Evolutionary conservation across 352 stramenopile species (phyloP).

Genomic region (Phytophthora sp.): DNA sequence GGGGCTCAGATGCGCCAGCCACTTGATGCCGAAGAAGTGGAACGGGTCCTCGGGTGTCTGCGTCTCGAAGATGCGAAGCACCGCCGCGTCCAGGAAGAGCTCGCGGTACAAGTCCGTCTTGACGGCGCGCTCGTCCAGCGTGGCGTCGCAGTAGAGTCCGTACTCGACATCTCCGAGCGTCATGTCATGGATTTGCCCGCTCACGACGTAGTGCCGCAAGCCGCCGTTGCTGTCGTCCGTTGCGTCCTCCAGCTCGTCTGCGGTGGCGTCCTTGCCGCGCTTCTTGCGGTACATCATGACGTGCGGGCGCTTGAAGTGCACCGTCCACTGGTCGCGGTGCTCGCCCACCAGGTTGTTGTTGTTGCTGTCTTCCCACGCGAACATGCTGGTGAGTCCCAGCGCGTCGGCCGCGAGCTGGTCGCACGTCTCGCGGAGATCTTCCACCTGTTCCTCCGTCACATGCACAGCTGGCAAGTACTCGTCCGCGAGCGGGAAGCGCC

Average conservation of each 20-base stretch:
- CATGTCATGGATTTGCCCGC: constrained; percentile 54
- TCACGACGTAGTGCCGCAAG: constrained; percentile 49
- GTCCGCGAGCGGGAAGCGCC: constrained; percentile 62
- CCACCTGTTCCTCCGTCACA: constrained; percentile 42
- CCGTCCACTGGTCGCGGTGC: constrained; percentile 51
- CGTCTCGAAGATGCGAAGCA: constrained; percentile 45
- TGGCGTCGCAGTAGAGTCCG: constrained; percentile 54
- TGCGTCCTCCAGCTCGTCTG: constrained; percentile 19
- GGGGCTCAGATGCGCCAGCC: constrained; percentile 46
- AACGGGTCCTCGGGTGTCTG: constrained; percentile 46
- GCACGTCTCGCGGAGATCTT: constrained; percentile 54
- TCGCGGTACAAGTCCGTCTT: constrained; percentile 52
- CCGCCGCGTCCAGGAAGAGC: constrained; percentile 49
- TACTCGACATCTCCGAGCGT: constrained; percentile 58
- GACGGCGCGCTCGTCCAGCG: constrained; percentile 51
- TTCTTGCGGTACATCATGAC: constrained; percentile 61
- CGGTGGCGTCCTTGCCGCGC: constrained; percentile 25
- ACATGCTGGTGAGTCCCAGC: constrained; percentile 59
- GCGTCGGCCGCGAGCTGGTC: constrained; percentile 51
- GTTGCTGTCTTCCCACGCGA: constrained; percentile 58
- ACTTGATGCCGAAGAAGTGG: constrained; percentile 60
- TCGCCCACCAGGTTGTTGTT: constrained; percentile 41
- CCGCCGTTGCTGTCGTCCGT: constrained; percentile 23
- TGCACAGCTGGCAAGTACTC: constrained; percentile 56
- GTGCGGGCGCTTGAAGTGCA: constrained; percentile 58